Conservation (phyloP, 2,329 filamentous ascomycete genomes). For the Neofusicoccum ribis region DNA sequence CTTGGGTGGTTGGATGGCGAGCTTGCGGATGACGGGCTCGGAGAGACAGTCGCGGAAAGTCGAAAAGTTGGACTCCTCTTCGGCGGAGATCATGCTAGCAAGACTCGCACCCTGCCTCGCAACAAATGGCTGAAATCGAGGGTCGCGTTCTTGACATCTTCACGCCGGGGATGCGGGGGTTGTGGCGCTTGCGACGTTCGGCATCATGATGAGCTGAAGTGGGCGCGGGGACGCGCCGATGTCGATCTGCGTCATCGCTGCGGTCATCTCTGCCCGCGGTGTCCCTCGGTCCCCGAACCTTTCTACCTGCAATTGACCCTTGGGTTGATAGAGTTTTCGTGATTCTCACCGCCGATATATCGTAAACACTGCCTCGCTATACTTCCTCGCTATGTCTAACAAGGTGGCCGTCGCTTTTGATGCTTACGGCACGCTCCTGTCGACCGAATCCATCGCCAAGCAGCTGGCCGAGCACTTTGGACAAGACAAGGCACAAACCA, state of each 20-base stretch:
- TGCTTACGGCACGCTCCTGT: conserved; percentile 73
- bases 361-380: background rate
- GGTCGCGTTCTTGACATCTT: background rate
- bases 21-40: conserved; percentile 64
- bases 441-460: conserved; percentile 66
- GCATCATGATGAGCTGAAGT: background rate
- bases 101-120: background rate
- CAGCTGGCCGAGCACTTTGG: conserved; percentile 61
- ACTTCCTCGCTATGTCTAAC: conserved; percentile 49
- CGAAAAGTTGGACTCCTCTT: conserved; percentile 55
- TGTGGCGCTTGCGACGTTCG: background rate
- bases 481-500: conserved; percentile 54
- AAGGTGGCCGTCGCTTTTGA: conserved; percentile 67
- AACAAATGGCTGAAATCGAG: background rate
- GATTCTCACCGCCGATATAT: background rate
- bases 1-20: conserved; percentile 48
- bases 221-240: background rate
- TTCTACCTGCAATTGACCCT: background rate
- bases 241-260: conserved; percentile 6
- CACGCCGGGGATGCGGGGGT: background rate
- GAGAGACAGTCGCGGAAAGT: conserved; percentile 75
- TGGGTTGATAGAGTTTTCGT: background rate
- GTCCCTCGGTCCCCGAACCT: background rate
- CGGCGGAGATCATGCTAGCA: conserved; percentile 6
- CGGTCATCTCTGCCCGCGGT: background rate